Evolutionary conservation across 2,329 filamentous ascomycete species (phyloP).

Genomic region (Botrytis hyacinthi): DNA sequence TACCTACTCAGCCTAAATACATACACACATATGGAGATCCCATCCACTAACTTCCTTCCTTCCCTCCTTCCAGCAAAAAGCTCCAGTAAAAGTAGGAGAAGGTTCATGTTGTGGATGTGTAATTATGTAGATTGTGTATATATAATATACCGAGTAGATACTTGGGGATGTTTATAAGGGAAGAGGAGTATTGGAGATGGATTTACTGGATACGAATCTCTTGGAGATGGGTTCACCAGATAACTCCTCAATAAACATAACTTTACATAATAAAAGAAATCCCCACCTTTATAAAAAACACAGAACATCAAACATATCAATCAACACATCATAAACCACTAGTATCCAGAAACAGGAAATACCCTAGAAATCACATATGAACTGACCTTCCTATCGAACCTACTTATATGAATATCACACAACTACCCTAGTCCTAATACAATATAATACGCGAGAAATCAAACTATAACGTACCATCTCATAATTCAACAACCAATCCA

Average conservation of each 20-base stretch:
- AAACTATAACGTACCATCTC: background rate
- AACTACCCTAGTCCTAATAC: background rate
- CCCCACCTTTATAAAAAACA: no score
- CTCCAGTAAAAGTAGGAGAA: background rate
- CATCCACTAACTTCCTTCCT: background rate
- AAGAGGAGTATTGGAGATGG: background rate
- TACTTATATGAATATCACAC: background rate
- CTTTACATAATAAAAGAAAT: no score
- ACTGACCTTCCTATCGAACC: fast-evolving
- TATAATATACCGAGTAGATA: background rate
- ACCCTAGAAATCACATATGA: background rate
- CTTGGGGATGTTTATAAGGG: background rate
- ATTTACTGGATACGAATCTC: no score
- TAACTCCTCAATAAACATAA: no score
- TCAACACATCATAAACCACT: no score
- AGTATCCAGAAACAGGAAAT: no score
- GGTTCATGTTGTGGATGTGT: background rate
- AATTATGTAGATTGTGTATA: background rate
- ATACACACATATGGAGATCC: no score
- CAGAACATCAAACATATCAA: no score
- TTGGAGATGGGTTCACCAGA: no score
- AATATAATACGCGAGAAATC: background rate
- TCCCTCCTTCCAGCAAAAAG: background rate
- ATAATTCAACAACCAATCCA: background rate
- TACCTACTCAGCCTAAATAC: no score